A percentile compares a stretch with the other conserved stretches of the same genome.
These are phyloP conservation scores for Vanrija pseudolonga DNA, from an alignment of 1,284 basidiomycete genomes.

Conservation along the genomic window DNA sequence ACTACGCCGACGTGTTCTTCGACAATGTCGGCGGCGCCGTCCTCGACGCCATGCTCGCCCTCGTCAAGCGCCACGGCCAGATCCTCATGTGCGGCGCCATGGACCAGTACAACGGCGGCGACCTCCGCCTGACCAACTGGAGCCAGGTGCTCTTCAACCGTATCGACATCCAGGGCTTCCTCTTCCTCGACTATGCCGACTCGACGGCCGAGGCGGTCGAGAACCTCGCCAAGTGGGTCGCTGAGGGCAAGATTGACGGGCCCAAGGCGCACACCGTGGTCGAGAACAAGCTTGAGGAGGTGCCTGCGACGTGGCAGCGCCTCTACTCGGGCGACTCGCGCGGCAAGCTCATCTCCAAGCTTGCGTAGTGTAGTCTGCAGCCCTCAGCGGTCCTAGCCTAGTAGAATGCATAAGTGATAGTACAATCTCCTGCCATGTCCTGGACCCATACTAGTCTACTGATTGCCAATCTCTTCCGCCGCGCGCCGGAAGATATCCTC, in stretches of 20 bases:
- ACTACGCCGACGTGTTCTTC: constrained; percentile 37
- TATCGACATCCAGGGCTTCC: constrained; percentile 46
- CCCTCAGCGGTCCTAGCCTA: too few relatives aligned
- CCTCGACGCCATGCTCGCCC: constrained; percentile 42
- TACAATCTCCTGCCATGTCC: too few relatives aligned
- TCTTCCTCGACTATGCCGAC: constrained; percentile 29
- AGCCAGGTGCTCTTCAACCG: constrained; percentile 41
- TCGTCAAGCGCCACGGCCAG: constrained; percentile 45
- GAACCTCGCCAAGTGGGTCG: constrained; percentile 10
- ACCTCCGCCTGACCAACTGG: constrained; percentile 15
- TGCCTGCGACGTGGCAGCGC: constrained; percentile 25
- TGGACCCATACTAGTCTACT: too few relatives aligned
- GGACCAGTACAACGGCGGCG: constrained; percentile 9
- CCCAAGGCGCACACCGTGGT: constrained; percentile 13
- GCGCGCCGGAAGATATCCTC: too few relatives aligned
- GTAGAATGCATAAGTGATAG: too few relatives aligned
- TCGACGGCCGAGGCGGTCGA: neutral
- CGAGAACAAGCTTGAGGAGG: constrained; percentile 19
- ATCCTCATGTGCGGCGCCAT: constrained; percentile 48
- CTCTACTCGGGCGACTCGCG: constrained; percentile 26
- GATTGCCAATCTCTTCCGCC: too few relatives aligned
- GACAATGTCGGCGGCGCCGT: constrained; percentile 51
- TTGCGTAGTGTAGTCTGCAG: neutral
- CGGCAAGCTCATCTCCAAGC: constrained; percentile 31
- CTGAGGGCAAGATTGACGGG: constrained; percentile 10